These are phyloP conservation scores for Yamadazyma sp. DNA, from an alignment of 1,139 yeast species.

Conservation along the genomic window DNA sequence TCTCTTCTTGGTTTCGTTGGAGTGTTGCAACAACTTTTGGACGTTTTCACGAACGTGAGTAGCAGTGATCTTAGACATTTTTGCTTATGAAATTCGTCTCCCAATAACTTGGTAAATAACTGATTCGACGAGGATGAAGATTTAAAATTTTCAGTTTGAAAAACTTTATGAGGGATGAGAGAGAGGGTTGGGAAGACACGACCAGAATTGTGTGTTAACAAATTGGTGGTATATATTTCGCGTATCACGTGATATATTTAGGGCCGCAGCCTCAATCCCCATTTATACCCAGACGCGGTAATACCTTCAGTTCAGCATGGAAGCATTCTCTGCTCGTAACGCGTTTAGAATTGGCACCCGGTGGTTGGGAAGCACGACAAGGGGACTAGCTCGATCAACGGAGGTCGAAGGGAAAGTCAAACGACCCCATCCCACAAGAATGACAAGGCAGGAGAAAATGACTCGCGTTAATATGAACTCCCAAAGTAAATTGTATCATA, in stretches of 20 bases:
- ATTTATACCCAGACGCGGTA: not conserved
- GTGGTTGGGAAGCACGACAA: not conserved
- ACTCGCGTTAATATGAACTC: constrained; percentile 23
- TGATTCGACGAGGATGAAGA: constrained; percentile 52
- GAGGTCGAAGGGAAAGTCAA: constrained; percentile 1
- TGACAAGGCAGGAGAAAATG: constrained; percentile 26
- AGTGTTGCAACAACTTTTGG: constrained; percentile 85
- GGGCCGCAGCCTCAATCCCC: too few species aligned
- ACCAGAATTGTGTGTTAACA: too few species aligned
- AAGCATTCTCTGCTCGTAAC: not conserved
- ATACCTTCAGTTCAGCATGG: too few species aligned
- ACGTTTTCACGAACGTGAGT: constrained; percentile 97
- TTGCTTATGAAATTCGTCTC: constrained; percentile 54
- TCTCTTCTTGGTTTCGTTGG: constrained; percentile 98
- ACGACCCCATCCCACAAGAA: constrained; percentile 4
- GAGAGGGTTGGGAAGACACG: not conserved
- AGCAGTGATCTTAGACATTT: constrained; percentile 91
- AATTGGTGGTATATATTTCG: too few species aligned
- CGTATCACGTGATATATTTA: too few species aligned
- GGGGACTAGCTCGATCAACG: constrained; percentile 2
- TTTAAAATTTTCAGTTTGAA: constrained; percentile 5
- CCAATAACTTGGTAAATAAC: constrained; percentile 56
- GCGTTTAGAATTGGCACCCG: not conserved
- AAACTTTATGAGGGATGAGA: constrained; percentile 4
- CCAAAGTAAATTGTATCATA: constrained; percentile 25